phyloP scores from a whole-genome alignment of 2,329 filamentous ascomycete genomes.

The Phaeosphaeria sp. region DNA sequence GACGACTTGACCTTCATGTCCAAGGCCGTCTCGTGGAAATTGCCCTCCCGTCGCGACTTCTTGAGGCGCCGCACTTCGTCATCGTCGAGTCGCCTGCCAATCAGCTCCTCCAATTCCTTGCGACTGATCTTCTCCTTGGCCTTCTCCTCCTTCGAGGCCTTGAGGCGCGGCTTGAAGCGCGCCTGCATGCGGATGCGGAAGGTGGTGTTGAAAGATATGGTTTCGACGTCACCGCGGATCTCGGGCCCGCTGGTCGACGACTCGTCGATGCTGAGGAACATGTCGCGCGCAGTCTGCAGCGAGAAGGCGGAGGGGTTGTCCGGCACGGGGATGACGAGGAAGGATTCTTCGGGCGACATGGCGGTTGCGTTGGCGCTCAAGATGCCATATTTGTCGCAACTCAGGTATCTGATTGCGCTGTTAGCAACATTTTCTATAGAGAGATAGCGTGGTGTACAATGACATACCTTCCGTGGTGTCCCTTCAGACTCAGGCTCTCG shows the following conservation, averaged over 20 bases:
- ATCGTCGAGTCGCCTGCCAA: slow-evolving; percentile 77
- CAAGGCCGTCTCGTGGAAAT: slow-evolving; percentile 86
- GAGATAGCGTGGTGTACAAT: background rate
- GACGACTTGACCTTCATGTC: slow-evolving; percentile 91
- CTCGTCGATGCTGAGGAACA: slow-evolving; percentile 67
- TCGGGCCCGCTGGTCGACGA: slow-evolving; percentile 59
- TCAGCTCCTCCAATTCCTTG: slow-evolving; percentile 82
- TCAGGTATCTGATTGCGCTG: slow-evolving; percentile 70
- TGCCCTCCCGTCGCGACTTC: slow-evolving; percentile 81
- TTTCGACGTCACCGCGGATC: slow-evolving; percentile 77
- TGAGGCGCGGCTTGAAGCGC: slow-evolving; percentile 84
- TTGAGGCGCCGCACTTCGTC: slow-evolving; percentile 86
- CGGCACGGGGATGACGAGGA: slow-evolving; percentile 67
- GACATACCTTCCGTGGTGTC: slow-evolving; percentile 78
- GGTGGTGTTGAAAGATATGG: slow-evolving; percentile 72
- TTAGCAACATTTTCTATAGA: background rate
- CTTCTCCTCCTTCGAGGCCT: slow-evolving; percentile 82
- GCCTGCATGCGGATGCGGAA: slow-evolving; percentile 92
- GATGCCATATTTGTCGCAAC: slow-evolving; percentile 82
- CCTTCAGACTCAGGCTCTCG: slow-evolving; percentile 84
- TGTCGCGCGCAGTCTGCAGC: slow-evolving; percentile 75
- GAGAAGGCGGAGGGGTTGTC: slow-evolving; percentile 76
- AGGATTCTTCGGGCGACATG: slow-evolving; percentile 83
- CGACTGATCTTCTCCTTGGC: slow-evolving; percentile 84
- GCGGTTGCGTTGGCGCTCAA: slow-evolving; percentile 81